Percentiles rank a stretch among this genome's conserved stretches.
These are phyloP conservation scores for Stenogyne calaminthoides DNA, from an alignment of 305 asterid genomes.

Conservation along the genomic window DNA sequence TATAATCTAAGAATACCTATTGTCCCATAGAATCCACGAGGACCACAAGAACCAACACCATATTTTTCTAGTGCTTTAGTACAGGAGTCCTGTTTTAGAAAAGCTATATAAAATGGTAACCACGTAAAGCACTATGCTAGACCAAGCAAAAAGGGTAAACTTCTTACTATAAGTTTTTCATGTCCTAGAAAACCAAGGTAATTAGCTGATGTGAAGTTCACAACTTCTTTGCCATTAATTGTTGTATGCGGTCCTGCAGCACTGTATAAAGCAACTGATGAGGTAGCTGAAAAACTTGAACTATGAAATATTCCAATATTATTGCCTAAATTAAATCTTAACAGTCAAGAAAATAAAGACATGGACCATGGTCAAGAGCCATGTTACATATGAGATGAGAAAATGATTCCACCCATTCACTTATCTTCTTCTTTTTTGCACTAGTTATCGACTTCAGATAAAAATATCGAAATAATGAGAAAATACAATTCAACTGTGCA, in stretches of 20 bases:
- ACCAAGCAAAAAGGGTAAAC: constrained; percentile 23
- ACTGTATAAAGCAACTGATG: constrained; percentile 47
- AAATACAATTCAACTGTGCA: background rate
- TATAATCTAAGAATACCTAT: constrained; percentile 55
- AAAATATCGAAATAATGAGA: background rate
- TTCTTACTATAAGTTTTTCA: constrained; percentile 62
- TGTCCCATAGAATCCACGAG: constrained; percentile 96
- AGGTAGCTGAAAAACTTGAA: constrained; percentile 20
- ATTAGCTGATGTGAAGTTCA: constrained; percentile 85
- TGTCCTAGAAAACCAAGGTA: constrained; percentile 86
- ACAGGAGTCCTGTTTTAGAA: constrained; percentile 68
- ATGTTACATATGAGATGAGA: background rate
- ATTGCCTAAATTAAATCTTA: background rate
- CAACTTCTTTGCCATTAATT: constrained; percentile 68
- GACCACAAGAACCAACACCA: constrained; percentile 98
- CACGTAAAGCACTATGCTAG: constrained; percentile 19
- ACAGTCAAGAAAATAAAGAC: background rate
- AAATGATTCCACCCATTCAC: background rate
- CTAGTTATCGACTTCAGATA: background rate
- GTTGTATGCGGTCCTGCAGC: constrained; percentile 87
- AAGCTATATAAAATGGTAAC: constrained; percentile 27
- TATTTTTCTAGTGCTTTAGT: constrained; percentile 84
- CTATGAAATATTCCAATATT: background rate
- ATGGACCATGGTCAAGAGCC: background rate
- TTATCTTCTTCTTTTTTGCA: background rate